Base-by-base conservation (phyloP, 352 stramenopile species). In the Phytophthora brassicae region DNA sequence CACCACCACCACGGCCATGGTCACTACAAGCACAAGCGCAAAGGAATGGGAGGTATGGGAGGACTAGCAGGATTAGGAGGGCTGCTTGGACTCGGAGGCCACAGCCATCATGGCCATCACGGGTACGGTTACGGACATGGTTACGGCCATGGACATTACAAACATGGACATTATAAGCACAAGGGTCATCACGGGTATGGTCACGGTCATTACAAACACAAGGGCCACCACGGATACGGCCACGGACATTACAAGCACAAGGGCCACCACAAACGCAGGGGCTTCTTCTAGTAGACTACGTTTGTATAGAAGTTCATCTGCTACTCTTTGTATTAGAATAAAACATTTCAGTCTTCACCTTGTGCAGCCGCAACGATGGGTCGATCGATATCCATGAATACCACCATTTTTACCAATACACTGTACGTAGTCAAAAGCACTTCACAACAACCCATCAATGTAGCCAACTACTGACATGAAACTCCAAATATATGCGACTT, bases 201-300 rank as follows among this genome's bases (percentile, higher is more conserved):
- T 16, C 35, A 60, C 52, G 53, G 53, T 0, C 63, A 71, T 38
- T 58, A 71, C 56, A 71, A 71, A 36, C 63, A 71, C 63, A 71
- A 71, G 51, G 56, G 63, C 41, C n/a, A n/a, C 6, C 47, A 56
- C 17, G 49, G 49, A 1, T 36, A 56, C 38, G 63, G 63, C 11
- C 33, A 60, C 52, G 53, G 53, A 2, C 63, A 70, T 36, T 61
- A 71, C 62, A 74, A 74, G 19, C 66, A 33, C 62, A 74, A 68
- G 51, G 45, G 60, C 31, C 8, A n/a, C 4, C 26, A 71, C 62
- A 74, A 74, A n/a, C 66, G 38, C 62, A 74, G 64, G 51, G 45
- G 38, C 0, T 74, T 74, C 41, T 70, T 68, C 56, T 64, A 74
- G 56, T 70, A 64, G 33, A 36, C 11, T 33, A 33, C 13, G 20